Evolutionary conservation across 2,329 filamentous ascomycete genomes (phyloP).

Genomic region (Microcyclospora pomicola): DNA sequence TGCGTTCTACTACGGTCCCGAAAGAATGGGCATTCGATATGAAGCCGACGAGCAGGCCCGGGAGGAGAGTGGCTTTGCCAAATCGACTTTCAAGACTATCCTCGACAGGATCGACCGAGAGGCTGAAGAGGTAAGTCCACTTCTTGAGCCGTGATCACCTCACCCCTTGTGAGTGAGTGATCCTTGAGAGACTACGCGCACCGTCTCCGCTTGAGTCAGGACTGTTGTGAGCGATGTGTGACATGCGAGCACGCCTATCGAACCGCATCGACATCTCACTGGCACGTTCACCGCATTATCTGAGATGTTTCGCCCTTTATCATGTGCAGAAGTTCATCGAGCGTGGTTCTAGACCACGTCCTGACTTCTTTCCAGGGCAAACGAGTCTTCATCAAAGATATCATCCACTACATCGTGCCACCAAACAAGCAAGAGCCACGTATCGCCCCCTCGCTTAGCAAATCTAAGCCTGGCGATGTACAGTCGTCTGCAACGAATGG

Average conservation of each 20-base stretch:
- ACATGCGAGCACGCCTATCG: no score
- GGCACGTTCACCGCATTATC: no score
- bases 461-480: slow-evolving; percentile 46
- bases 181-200: no score
- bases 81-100: slow-evolving; percentile 63
- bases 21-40: slow-evolving; percentile 69
- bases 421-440: slow-evolving; percentile 53
- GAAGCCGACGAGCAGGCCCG: slow-evolving; percentile 48
- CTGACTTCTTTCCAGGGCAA: slow-evolving; percentile 49
- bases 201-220: no score
- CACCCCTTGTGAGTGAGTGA: no score
- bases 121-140: slow-evolving; percentile 50
- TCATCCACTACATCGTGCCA: slow-evolving; percentile 80
- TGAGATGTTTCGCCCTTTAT: no score
- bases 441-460: slow-evolving; percentile 62
- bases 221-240: no score
- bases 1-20: slow-evolving; percentile 89
- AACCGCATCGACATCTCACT: no score
- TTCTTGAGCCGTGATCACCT: background rate
- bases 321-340: no score
- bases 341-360: background rate
- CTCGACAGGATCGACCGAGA: slow-evolving; percentile 62
- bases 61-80: slow-evolving; percentile 48
- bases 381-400: slow-evolving; percentile 96
- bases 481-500: slow-evolving; percentile 20